These are phyloP conservation scores for Pseudogymnoascus sp. DNA, from an alignment of 2,329 filamentous ascomycete species.

Conservation along the genomic window DNA sequence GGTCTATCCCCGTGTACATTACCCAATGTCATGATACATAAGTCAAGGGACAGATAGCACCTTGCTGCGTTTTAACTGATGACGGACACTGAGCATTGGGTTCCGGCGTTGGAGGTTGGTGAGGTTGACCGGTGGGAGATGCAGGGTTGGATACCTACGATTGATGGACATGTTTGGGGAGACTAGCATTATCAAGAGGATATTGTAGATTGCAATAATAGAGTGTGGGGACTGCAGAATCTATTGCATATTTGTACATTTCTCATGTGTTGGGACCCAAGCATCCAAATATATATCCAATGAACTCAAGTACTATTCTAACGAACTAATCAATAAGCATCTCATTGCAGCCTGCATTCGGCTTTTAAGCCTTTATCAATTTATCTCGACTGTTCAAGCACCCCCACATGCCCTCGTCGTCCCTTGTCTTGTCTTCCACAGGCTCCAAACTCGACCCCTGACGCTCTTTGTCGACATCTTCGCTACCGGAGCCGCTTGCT, in stretches of 20 bases:
- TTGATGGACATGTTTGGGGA: neutral
- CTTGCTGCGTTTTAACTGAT: neutral
- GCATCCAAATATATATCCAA: neutral
- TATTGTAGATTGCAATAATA: neutral
- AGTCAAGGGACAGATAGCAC: neutral
- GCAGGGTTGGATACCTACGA: neutral
- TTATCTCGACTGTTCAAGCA: neutral
- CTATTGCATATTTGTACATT: no score
- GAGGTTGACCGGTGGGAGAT: neutral
- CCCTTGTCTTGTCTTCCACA: neutral
- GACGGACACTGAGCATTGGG: neutral
- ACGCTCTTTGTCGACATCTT: neutral
- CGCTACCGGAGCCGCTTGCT: neutral
- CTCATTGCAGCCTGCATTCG: neutral
- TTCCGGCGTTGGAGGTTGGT: neutral
- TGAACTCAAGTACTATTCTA: neutral
- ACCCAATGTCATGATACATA: slow-evolving; percentile 3
- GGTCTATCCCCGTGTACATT: neutral
- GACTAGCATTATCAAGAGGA: slow-evolving; percentile 1
- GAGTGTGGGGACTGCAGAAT: no score
- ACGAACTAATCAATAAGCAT: neutral
- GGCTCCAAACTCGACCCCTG: neutral
- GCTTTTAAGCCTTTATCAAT: neutral
- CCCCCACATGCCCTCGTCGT: neutral
- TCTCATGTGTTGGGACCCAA: no score